Percentiles rank a stretch among this genome's conserved stretches.
phyloP scores from a whole-genome alignment of 768 basidiomycete genomes.

The Tremella fuciformis region DNA sequence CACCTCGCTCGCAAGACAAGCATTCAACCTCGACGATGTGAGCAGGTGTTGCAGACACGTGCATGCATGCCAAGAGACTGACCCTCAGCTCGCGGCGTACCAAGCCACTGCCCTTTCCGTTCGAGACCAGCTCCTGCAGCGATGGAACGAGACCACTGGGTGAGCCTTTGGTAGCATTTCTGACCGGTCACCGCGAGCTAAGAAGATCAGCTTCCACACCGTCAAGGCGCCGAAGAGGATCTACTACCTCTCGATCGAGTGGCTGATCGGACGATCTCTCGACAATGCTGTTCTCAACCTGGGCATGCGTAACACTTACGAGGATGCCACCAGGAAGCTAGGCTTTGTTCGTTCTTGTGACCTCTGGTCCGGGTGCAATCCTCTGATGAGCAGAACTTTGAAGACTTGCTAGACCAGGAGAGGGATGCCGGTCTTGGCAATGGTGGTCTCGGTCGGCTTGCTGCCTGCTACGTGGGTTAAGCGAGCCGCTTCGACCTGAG shows the following conservation, averaged over 20 bases:
- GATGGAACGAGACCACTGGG: constrained; percentile 75
- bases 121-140: constrained; percentile 75
- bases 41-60: constrained; percentile 9
- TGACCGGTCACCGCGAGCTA: constrained; percentile 17
- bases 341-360: constrained; percentile 60
- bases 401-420: constrained; percentile 81
- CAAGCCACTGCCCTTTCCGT: constrained; percentile 85
- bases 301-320: constrained; percentile 73
- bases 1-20: constrained; percentile 79
- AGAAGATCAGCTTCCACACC: constrained; percentile 45
- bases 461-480: constrained; percentile 79
- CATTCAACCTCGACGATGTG: constrained; percentile 72
- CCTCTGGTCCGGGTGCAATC: background rate
- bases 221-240: constrained; percentile 51
- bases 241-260: constrained; percentile 95
- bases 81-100: constrained; percentile 70
- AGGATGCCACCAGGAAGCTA: constrained; percentile 65
- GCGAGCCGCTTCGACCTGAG: background rate
- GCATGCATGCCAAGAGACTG: constrained; percentile 9
- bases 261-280: constrained; percentile 55
- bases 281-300: constrained; percentile 81
- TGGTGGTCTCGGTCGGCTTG: constrained; percentile 90
- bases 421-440: constrained; percentile 94
- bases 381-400: constrained; percentile 59
- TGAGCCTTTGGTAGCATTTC: constrained; percentile 15